Percentiles rank a stretch among this genome's conserved stretches.
These are phyloP conservation scores for Endotrypanum monterogeii DNA, from an alignment of 208 protist species.

Conservation along the genomic window DNA sequence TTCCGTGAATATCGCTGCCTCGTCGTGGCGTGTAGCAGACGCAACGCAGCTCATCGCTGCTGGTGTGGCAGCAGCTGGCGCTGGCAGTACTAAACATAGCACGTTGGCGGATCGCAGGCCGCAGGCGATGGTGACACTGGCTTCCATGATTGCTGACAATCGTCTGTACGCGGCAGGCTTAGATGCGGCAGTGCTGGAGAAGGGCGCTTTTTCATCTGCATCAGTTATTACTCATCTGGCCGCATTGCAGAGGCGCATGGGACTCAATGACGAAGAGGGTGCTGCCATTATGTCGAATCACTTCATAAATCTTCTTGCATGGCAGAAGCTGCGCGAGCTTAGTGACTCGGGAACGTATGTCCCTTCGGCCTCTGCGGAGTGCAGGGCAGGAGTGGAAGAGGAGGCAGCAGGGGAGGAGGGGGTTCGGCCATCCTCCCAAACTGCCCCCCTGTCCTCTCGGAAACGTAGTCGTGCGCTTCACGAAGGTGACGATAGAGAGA, in stretches of 20 bases:
- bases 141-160: slow-evolving; percentile 70
- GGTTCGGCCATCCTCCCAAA: not conserved
- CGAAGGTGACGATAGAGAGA: slow-evolving; percentile 1
- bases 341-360: slow-evolving; percentile 27
- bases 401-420: too few species aligned
- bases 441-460: slow-evolving; percentile 2
- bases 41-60: slow-evolving; percentile 32
- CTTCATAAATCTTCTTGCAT: slow-evolving; percentile 89
- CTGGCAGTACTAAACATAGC: not conserved
- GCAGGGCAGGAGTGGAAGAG: not conserved
- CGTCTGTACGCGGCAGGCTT: slow-evolving; percentile 60
- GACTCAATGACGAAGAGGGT: slow-evolving; percentile 53
- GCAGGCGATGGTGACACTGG: slow-evolving; percentile 43
- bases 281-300: slow-evolving; percentile 80
- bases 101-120: slow-evolving; percentile 6
- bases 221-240: slow-evolving; percentile 62
- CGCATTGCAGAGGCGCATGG: slow-evolving; percentile 38
- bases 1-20: slow-evolving; percentile 69
- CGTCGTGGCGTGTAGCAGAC: slow-evolving; percentile 73
- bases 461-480: slow-evolving; percentile 11
- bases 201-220: slow-evolving; percentile 63
- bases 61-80: slow-evolving; percentile 15
- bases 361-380: not conserved
- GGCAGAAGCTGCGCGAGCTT: slow-evolving; percentile 71
- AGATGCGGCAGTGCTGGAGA: slow-evolving; percentile 44